Evolutionary conservation across 345 rosid species (phyloP).

Genomic region (Ceriops decandra): DNA sequence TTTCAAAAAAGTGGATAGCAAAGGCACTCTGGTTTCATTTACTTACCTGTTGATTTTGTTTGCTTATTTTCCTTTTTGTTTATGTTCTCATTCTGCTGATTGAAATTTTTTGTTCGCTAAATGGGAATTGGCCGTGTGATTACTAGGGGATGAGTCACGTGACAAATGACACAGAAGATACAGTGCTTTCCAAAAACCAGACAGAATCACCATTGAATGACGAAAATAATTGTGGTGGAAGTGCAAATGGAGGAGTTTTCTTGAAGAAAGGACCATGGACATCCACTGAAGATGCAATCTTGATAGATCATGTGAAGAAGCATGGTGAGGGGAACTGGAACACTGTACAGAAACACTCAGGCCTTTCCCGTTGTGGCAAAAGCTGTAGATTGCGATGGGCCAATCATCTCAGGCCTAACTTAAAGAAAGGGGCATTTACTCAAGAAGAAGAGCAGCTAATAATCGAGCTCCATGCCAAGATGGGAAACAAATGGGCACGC

Average conservation of each 20-base stretch:
- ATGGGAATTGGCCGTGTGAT: constrained; percentile 32
- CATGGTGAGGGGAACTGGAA: constrained; percentile 99
- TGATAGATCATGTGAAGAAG: constrained; percentile 83
- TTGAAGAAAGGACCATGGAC: constrained; percentile 99
- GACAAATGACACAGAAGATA: constrained; percentile 61
- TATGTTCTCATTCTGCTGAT: constrained; percentile 34
- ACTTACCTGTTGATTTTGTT: constrained; percentile 11
- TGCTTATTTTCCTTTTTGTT: constrained; percentile 20
- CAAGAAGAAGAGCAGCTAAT: constrained; percentile 87
- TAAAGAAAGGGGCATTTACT: constrained; percentile 96
- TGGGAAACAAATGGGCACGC: constrained; percentile 99
- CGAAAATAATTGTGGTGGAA: constrained; percentile 40
- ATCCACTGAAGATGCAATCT: constrained; percentile 83
- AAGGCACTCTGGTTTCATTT: constrained; percentile 2
- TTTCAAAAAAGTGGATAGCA: constrained; percentile 17
- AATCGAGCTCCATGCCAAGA: constrained; percentile 80
- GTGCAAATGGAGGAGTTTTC: constrained; percentile 40
- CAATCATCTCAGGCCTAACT: constrained; percentile 92
- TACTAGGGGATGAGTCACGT: constrained; percentile 61
- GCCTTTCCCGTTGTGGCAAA: constrained; percentile 90
- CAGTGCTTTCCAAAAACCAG: constrained; percentile 47
- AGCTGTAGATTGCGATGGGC: constrained; percentile 99
- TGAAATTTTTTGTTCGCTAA: constrained; percentile 39
- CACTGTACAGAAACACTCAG: constrained; percentile 85
- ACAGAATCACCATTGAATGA: constrained; percentile 51